Evolutionary conservation across 768 basidiomycete species (phyloP).

Genomic region (Tylopilus rubrobrunneus): DNA sequence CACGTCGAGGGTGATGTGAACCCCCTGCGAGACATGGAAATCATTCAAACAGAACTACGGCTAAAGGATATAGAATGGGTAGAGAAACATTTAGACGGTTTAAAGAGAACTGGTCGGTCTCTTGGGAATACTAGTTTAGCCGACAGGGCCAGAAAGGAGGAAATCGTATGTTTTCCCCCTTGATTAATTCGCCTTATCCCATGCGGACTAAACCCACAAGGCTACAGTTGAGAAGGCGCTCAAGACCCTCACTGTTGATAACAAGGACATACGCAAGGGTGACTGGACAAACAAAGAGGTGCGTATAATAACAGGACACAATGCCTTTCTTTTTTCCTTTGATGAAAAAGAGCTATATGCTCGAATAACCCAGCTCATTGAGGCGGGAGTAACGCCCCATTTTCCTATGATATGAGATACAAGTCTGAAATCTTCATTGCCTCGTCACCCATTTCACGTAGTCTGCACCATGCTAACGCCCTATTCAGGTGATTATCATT

Average conservation of each 20-base stretch:
- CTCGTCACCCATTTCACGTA: background rate
- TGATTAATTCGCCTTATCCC: background rate
- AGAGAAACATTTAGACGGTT: conserved; percentile 78
- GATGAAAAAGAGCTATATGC: conserved; percentile 80
- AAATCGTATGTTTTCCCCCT: conserved; percentile 58
- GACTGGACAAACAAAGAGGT: conserved; percentile 99
- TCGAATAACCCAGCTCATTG: conserved; percentile 95
- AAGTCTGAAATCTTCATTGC: conserved; percentile 36
- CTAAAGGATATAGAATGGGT: conserved; percentile 99
- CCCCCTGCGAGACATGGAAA: conserved; percentile 94
- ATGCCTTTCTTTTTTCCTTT: conserved; percentile 14
- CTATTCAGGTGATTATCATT: conserved; percentile 21
- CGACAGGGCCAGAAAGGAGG: conserved; percentile 95
- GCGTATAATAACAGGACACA: conserved; percentile 22
- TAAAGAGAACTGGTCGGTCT: conserved; percentile 71
- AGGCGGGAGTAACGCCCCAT: conserved; percentile 90
- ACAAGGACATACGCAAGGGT: conserved; percentile 87
- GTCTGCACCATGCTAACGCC: conserved; percentile 4
- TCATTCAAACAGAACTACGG: conserved; percentile 90
- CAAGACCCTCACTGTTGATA: conserved; percentile 72
- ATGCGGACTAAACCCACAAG: conserved; percentile 36
- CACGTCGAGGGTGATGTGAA: conserved; percentile 99
- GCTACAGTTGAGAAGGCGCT: conserved; percentile 83
- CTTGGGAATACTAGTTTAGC: conserved; percentile 77
- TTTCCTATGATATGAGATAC: conserved; percentile 61